A percentile compares a stretch with the other conserved stretches of the same genome.
Evolutionary conservation across 306 rosid genomes (phyloP).

Genomic region (Cucurbita maxima): DNA sequence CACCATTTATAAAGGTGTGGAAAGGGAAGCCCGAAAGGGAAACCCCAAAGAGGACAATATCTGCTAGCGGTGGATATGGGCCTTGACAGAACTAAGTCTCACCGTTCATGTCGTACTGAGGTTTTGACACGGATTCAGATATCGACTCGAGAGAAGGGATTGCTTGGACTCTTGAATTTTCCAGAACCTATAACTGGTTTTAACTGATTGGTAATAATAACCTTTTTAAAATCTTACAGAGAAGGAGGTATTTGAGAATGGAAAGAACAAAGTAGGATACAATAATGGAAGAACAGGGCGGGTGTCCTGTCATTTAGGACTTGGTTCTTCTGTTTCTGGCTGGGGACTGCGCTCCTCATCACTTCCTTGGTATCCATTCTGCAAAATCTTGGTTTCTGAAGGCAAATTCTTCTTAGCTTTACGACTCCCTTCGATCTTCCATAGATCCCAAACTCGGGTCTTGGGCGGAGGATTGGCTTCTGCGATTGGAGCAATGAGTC

Average conservation of each 20-base stretch:
- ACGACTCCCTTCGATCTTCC: constrained; percentile 45
- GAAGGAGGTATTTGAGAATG: not conserved
- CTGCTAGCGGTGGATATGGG: too few relatives aligned
- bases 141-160: not conserved
- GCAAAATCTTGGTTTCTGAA: constrained; percentile 40
- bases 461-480: constrained; percentile 64
- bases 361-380: constrained; percentile 22
- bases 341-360: constrained; percentile 25
- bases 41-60: too few relatives aligned
- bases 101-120: not conserved
- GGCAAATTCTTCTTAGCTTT: constrained; percentile 53
- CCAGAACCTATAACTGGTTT: not conserved
- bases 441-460: constrained; percentile 37
- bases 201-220: not conserved
- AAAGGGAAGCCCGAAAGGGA: too few relatives aligned
- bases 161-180: not conserved
- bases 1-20: too few relatives aligned
- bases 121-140: not conserved
- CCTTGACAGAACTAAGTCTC: not conserved
- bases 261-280: not conserved
- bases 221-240: constrained; percentile 1
- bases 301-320: constrained; percentile 30
- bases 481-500: constrained; percentile 65
- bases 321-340: constrained; percentile 33
- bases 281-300: not conserved